These are phyloP conservation scores for Bidens hawaiensis DNA, from an alignment of 140 eudicot species.

Conservation along the genomic window DNA sequence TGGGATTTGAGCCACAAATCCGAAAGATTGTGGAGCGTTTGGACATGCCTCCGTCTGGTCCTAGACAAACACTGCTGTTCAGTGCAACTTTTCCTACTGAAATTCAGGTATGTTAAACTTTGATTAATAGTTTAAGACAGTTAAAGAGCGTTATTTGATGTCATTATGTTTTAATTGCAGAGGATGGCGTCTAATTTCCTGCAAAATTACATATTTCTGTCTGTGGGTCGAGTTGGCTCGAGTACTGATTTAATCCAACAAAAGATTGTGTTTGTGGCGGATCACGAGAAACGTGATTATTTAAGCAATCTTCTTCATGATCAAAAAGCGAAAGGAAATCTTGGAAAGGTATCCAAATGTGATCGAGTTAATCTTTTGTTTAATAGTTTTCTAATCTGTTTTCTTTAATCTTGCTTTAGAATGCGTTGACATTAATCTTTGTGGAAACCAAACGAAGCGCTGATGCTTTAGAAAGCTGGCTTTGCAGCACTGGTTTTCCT, in stretches of 20 bases:
- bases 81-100: slow-evolving; percentile 73
- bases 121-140: neutral
- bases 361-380: neutral
- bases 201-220: slow-evolving; percentile 49
- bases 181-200: slow-evolving; percentile 75
- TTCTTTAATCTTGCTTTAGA: slow-evolving; percentile 24
- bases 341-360: slow-evolving; percentile 40
- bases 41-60: slow-evolving; percentile 60
- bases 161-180: slow-evolving; percentile 28
- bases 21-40: slow-evolving; percentile 54
- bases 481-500: slow-evolving; percentile 46
- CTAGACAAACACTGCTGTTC: slow-evolving; percentile 68
- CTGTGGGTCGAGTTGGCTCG: slow-evolving; percentile 77
- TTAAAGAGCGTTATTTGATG: neutral
- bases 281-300: slow-evolving; percentile 37
- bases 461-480: slow-evolving; percentile 51
- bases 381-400: neutral
- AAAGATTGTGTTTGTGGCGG: slow-evolving; percentile 51
- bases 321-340: slow-evolving; percentile 37
- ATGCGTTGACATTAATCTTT: slow-evolving; percentile 51
- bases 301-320: slow-evolving; percentile 46
- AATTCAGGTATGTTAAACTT: slow-evolving; percentile 48
- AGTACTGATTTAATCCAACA: slow-evolving; percentile 65
- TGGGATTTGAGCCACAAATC: slow-evolving; percentile 78
- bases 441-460: slow-evolving; percentile 78